Evolutionary conservation across 108 stramenopile genomes (phyloP).

Genomic region (Fragilaria crotonensis): DNA sequence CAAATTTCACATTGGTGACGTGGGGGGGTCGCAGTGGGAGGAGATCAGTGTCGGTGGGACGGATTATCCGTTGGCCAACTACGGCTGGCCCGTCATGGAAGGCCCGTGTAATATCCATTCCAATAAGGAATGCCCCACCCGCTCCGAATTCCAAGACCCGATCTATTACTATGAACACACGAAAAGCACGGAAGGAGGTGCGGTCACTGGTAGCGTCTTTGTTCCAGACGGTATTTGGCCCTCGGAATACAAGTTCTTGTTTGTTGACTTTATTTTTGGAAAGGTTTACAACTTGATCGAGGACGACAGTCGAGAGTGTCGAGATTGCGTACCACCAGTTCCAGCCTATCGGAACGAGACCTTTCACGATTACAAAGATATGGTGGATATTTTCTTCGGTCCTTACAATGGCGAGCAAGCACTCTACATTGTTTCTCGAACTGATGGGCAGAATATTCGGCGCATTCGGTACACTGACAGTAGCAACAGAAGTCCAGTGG

Average conservation of each 20-base stretch:
- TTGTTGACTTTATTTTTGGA: constrained; percentile 17
- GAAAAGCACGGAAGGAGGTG: constrained; percentile 1
- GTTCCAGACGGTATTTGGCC: constrained; percentile 16
- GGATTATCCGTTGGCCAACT: constrained; percentile 10
- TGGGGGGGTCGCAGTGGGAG: constrained; percentile 15
- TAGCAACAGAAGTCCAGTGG: constrained; percentile 21
- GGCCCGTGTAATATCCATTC: constrained; percentile 6
- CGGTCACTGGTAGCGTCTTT: constrained; percentile 11
- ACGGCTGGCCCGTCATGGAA: constrained; percentile 18
- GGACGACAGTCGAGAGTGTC: not conserved
- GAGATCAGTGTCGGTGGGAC: constrained; percentile 15
- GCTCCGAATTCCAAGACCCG: constrained; percentile 4
- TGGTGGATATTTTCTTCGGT: constrained; percentile 26
- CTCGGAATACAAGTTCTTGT: constrained; percentile 1
- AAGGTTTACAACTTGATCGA: constrained; percentile 8
- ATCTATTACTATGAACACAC: constrained; percentile 16
- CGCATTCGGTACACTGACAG: constrained; percentile 19
- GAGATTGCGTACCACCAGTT: not conserved
- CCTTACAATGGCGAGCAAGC: constrained; percentile 28
- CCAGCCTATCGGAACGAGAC: not conserved
- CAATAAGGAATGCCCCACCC: constrained; percentile 6
- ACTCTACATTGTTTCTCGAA: constrained; percentile 14
- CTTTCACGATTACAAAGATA: constrained; percentile 2
- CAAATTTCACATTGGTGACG: constrained; percentile 3
- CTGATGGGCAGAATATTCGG: constrained; percentile 14